phyloP scores from a whole-genome alignment of 305 asterid species.

The Fraxinus albicans region DNA sequence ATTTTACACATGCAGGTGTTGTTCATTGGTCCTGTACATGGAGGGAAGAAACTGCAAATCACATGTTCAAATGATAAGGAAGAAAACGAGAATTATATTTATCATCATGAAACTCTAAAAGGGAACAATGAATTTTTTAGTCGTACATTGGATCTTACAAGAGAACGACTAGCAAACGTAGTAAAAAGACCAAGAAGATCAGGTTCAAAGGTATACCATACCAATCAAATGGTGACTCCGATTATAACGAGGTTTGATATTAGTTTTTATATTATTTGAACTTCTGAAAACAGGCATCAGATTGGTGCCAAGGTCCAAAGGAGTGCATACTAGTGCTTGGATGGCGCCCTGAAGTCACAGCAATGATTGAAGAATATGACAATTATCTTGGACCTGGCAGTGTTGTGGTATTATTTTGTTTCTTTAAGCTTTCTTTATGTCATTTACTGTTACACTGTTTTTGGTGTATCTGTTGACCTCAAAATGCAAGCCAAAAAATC shows the following conservation, averaged over 20 bases:
- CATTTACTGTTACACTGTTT: neutral
- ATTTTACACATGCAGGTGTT: constrained; percentile 54
- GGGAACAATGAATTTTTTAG: constrained; percentile 36
- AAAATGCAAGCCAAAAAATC: neutral
- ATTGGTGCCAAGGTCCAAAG: constrained; percentile 68
- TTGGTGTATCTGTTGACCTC: neutral
- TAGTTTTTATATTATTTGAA: constrained; percentile 23
- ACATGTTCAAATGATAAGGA: constrained; percentile 40
- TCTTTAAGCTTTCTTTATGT: neutral
- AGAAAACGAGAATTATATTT: constrained; percentile 36
- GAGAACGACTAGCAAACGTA: constrained; percentile 57
- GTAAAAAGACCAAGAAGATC: constrained; percentile 71
- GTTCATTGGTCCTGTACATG: constrained; percentile 79
- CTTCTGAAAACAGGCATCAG: constrained; percentile 63
- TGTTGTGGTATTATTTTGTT: constrained; percentile 58
- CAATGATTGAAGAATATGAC: constrained; percentile 93
- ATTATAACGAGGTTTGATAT: constrained; percentile 17
- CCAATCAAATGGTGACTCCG: constrained; percentile 12
- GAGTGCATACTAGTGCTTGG: constrained; percentile 87
- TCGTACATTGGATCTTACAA: constrained; percentile 48
- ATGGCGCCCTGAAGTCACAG: constrained; percentile 84
- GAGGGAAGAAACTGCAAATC: constrained; percentile 62
- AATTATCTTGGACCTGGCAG: constrained; percentile 97
- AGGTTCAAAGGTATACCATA: constrained; percentile 73
- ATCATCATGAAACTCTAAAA: constrained; percentile 41